Percentiles rank a stretch among this genome's conserved stretches.
Conservation (phyloP, 306 rosid species). For the Corylus americana region DNA sequence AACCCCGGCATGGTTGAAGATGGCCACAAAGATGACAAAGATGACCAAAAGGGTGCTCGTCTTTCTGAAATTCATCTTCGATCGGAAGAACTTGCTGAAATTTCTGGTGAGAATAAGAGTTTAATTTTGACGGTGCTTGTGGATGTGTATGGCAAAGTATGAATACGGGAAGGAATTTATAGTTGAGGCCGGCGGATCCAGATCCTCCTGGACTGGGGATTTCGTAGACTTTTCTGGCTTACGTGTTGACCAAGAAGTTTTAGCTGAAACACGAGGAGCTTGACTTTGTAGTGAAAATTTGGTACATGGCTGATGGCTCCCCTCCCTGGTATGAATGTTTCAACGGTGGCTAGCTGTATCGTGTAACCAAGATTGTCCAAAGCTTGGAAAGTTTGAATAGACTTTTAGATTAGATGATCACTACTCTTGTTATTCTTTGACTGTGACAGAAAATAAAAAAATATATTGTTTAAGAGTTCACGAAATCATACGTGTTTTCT, state of each 20-base stretch:
- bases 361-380: too few relatives aligned
- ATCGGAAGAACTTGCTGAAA: not conserved
- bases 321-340: too few relatives aligned
- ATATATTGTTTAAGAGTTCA: too few relatives aligned
- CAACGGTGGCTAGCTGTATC: too few relatives aligned
- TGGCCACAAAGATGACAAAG: not conserved
- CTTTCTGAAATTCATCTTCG: not conserved
- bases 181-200: not conserved
- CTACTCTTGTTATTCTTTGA: too few relatives aligned
- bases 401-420: too few relatives aligned
- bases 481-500: too few relatives aligned
- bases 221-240: not conserved
- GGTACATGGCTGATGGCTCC: too few relatives aligned
- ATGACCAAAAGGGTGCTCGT: not conserved
- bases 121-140: not conserved
- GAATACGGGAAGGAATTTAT: not conserved
- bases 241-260: conserved; percentile 2
- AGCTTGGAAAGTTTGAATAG: too few relatives aligned
- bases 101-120: not conserved
- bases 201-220: too few relatives aligned
- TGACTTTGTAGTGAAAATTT: not conserved
- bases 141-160: not conserved
- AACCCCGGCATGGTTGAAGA: conserved; percentile 3
- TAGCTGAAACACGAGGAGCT: not conserved
- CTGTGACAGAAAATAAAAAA: too few relatives aligned